Evolutionary conservation across 106 monocot species (phyloP).

Genomic region (Acanthochlamys bracteata): DNA sequence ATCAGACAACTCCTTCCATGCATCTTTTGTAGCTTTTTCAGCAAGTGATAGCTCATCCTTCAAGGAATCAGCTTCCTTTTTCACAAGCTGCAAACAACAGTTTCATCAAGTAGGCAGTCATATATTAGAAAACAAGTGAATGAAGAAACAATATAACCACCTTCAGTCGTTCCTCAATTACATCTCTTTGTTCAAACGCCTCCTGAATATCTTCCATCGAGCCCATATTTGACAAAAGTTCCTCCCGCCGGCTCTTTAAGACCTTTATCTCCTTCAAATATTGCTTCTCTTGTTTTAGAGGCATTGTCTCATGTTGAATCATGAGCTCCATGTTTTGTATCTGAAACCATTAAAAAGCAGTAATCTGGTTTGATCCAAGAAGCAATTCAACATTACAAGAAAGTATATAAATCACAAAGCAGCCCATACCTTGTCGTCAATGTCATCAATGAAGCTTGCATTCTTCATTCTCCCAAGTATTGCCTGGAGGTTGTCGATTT

Average conservation of each 20-base stretch:
- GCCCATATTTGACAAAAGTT: conserved; percentile 34
- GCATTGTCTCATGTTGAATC: conserved; percentile 62
- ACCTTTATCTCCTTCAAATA: conserved; percentile 55
- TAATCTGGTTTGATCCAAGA: not conserved
- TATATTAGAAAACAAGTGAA: not conserved
- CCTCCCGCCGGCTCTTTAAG: conserved; percentile 42
- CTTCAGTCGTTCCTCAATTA: conserved; percentile 34
- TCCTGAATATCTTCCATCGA: conserved; percentile 38
- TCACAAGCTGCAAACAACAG: conserved; percentile 31
- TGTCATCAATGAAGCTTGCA: conserved; percentile 51
- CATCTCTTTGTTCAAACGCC: conserved; percentile 39
- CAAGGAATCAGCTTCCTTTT: conserved; percentile 46
- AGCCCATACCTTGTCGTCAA: conserved; percentile 43
- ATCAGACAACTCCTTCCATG: conserved; percentile 23
- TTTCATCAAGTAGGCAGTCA: not conserved
- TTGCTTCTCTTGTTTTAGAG: conserved; percentile 62
- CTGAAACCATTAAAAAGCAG: conserved; percentile 16
- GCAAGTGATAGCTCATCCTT: conserved; percentile 19
- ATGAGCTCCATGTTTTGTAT: conserved; percentile 41
- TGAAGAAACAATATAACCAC: conserved; percentile 14
- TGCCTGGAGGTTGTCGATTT: conserved; percentile 27
- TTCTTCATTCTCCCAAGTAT: conserved; percentile 36
- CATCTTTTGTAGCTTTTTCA: conserved; percentile 25
- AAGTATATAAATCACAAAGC: not conserved
- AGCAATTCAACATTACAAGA: not conserved